Evolutionary conservation across 768 basidiomycete species (phyloP), one percentile per base, ranked within the genome.

Genomic region (Tylopilus rubrobrunneus): DNA sequence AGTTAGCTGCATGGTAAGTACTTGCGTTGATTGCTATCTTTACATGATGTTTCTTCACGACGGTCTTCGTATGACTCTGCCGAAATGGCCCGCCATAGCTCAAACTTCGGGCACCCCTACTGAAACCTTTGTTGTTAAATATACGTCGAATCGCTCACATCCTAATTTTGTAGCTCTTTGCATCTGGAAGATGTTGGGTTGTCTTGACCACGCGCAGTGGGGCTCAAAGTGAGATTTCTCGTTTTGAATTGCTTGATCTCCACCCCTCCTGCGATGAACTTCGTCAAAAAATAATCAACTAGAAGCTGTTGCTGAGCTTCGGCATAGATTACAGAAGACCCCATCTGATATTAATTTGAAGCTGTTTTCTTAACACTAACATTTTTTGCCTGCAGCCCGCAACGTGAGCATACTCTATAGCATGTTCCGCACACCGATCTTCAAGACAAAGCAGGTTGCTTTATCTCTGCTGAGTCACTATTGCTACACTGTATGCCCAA

Each of bases 21-120:
- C 14, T 5, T 14, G 23, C 33, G 0, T 33, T 7, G 8, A 6
- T n/a, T 48, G 6, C 0, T 25, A 19, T 15, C 37, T 3, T 37
- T 41, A 8, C 7, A 53, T 60, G 66, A 65, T 67, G 68, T 33
- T 53, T 33, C 44, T 52, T 58, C 87, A 90, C 89, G 89, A 91
- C 89, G 89, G 89, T 91, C 89, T 90, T 88, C 89, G 89, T 90
- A 91, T 64, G 53, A 69, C 60, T 53, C 72, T 89, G 87, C 85
- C 89, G 89, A 91, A 91, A 87, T 67, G 82, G 89, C 89, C 89
- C 88, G 89, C 85, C 85, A 88, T 84, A 91, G 89, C 89, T 91
- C 89, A 90, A 78, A 58, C 64, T 43, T 82, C 86, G 89, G 89
- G 87, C 87, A 75, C 83, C 87, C 83, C 73, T 43, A 58, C 87